Evolutionary conservation across 805 yeast species (phyloP), one percentile per base, ranked within the genome.

Genomic region (Komagataella pseudopastoris): DNA sequence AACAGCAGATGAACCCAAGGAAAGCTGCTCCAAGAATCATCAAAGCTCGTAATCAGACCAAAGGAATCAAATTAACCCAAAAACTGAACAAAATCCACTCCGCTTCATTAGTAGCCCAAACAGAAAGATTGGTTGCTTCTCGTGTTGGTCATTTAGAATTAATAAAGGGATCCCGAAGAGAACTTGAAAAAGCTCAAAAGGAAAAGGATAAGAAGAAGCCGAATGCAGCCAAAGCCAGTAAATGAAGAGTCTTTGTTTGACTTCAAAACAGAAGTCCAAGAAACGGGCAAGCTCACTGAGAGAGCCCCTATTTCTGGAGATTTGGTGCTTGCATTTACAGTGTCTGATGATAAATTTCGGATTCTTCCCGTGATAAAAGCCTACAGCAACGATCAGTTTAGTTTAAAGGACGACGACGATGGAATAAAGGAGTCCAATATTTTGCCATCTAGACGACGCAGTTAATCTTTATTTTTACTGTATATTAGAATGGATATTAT

Each of bases 91-190:
- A 81, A 63, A 71, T 74, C 45, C 85, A 79, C 61, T 65, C 72
- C 45, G 75, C 78, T 3, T 77, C 72, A 58, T 78, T 71, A 63
- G 72, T 68, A 49, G 62, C 78, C 3, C 72, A 78, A 46, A 91
- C 98, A 3, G 99, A 91, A 68, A 88, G 80, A 68, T 73, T 88
- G 52, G 80, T 91, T 58, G 83, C 97, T 1, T 75, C 95, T 52
- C 77, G 91, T 64, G 97, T 91, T 6, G 99, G 99, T 23, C 98
- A 91, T 66, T 74, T 91, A 60, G 99, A 91, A 69, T 64, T 91
- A 45, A 71, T 91, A 56, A 89, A 87, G 66, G 99, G 99, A 14
- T 82, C 93, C 6, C 81, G 97, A 71, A 80, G 95, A 69, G 80
- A 85, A 59, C 53, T 87, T 16, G 96, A 88, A 63, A 85, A 77